Evolutionary conservation across 2,329 filamentous ascomycete species (phyloP), one percentile per base, ranked within the genome.

Genomic region (Fusarium succisae): DNA sequence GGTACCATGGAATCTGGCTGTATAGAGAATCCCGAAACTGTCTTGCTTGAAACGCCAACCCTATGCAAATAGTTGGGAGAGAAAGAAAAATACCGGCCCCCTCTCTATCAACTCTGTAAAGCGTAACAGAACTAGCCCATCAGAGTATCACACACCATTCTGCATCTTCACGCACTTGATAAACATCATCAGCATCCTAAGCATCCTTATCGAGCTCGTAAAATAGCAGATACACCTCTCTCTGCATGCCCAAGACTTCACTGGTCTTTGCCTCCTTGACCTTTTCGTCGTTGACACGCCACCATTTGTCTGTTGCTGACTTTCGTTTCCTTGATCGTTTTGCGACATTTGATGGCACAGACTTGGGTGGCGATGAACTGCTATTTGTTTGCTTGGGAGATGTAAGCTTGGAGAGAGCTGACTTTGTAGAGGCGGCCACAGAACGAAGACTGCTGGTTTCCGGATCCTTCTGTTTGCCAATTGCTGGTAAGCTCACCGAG

Each of bases 211-310:
- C 93, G 77, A 97, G 85, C 85, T 98, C 96, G 83, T 99, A 99
- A 82, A 99, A 99, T 58, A 99, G 83, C 80, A 99, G 85, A 82
- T 99, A 99, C 2, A 98, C 96, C 83, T 99, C 96, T 78, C 92
- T 92, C 83, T 98, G 95, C 95, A 98, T 98, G 13, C 91, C 91
- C 66, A 99, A 82, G 12, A 99, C 94, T 76, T 99, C 96, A 62
- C 88, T 90, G 11, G 95, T 98, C 86, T 95, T 98, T 75, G 94
- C 93, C 83, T 98, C 96, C 80, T 96, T 96, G 78, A 98, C 91
- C 83, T 97, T 98, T 75, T 99, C 96, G 81, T 99, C 96, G 74
- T 95, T 98, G 75, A 99, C 97, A 41, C 96, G 91, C 96, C 96
- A 99, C 96, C 96, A 99, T 73, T 82, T 91, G 79, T 97, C 92